Evolutionary conservation across 129 eudicot genomes (phyloP).

Genomic region (sunflower (Helianthus annuus)): HanXRQr2.0-SUNRISE NC_035446.2:168595775-168596274

Average conservation of each 20-base stretch:
- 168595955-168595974: conserved; percentile 44
- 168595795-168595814: conserved; percentile 24
- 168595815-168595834: conserved; percentile 46
- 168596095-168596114: too few species aligned
- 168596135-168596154: too few species aligned
- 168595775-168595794: conserved; percentile 55
- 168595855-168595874: conserved; percentile 58
- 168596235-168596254: too few species aligned
- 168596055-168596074: neutral
- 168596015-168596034: conserved; percentile 34
- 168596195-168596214: too few species aligned
- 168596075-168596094: too few species aligned
- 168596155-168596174: too few species aligned
- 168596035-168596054: neutral
- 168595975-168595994: conserved; percentile 56
- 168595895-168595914: conserved; percentile 63
- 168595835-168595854: conserved; percentile 45
- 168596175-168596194: too few species aligned
- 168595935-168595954: conserved; percentile 41
- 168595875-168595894: conserved; percentile 57
- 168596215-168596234: too few species aligned
- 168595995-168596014: conserved; percentile 44
- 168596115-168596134: too few species aligned
- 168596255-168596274: too few species aligned
- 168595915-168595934: conserved; percentile 55